Base-by-base conservation (phyloP, 495 filamentous ascomycete genomes). In the Mycothermus thermophilus region DNA sequence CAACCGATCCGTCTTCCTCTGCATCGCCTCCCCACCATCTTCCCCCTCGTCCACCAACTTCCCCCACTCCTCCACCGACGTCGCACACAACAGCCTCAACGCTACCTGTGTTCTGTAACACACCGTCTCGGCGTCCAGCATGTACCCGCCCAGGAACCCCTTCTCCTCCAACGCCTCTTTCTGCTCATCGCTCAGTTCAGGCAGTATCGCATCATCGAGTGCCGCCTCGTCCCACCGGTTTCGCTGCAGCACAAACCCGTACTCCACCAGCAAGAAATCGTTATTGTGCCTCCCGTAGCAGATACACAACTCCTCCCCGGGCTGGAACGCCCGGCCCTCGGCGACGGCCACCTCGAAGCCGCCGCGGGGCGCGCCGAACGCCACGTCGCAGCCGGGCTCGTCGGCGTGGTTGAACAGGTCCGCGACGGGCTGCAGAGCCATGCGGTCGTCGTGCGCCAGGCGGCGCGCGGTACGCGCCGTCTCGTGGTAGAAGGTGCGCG, bases 321-420 rank as follows among this genome's bases (percentile, higher is more conserved):
- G 43, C 4, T 57, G 58, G 48, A 81, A 84, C 8, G 61, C 49
- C 30, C 68, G 34, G 44, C 66, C 42, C 40, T 72, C 50, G 37
- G 55, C 63, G 19, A 93, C 69, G 2, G 66, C 67, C n/a, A n/a
- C n/a, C n/a, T n/a, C n/a, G 54, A 81, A 93, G 16, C 72, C 67
- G 8, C 58, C 52, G 1, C 58, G 39, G 30, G 72, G n/a, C n/a
- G n/a, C n/a, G n/a, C n/a, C 60, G 37, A 77, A 78, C 8, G 60
- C 54, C 3, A 83, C 80, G 32, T 69, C 62, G 40, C 82, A 86
- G 8, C 67, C 74, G 2, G n/a, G n/a, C n/a, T 55, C 54, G 44
- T 79, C 72, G 1, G 65, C 60, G 32, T 52, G 86, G 51, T 94
- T 93, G 58, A 93, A 84, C 38, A 86, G 77, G 59, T 94, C 86